Evolutionary conservation across 805 yeast genomes (phyloP).

Genomic region (Starmerella bombicola): DNA sequence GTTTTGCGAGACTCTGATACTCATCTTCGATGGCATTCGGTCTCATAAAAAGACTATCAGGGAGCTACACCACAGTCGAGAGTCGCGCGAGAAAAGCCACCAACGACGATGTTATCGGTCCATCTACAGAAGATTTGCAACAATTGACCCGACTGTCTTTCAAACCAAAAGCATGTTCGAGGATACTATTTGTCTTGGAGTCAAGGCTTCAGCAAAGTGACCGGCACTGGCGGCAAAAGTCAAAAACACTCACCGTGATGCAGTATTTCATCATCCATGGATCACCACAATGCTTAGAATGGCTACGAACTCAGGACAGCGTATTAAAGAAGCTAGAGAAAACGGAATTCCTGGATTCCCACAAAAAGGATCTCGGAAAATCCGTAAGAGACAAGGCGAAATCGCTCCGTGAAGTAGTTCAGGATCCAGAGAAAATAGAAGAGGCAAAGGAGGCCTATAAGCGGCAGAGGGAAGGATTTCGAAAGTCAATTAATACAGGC

Average conservation of each 20-base stretch:
- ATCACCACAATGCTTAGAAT: conserved; percentile 15
- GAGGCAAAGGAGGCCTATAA: conserved; percentile 24
- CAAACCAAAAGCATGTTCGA: conserved; percentile 15
- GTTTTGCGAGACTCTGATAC: no score
- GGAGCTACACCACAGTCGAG: conserved; percentile 14
- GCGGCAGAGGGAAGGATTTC: conserved; percentile 25
- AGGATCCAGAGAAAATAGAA: conserved; percentile 23
- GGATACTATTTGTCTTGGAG: conserved; percentile 19
- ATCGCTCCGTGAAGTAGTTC: conserved; percentile 22
- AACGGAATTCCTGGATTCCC: conserved; percentile 16
- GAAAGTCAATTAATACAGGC: conserved; percentile 23
- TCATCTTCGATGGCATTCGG: conserved; percentile 7
- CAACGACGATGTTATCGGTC: conserved; percentile 20
- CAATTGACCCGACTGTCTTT: conserved; percentile 15
- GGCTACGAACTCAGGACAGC: conserved; percentile 15
- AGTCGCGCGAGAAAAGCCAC: conserved; percentile 21
- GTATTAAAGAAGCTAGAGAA: conserved; percentile 11
- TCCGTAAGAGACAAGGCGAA: conserved; percentile 27
- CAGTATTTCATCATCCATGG: conserved; percentile 23
- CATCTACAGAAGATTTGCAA: conserved; percentile 21
- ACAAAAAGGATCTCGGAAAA: conserved; percentile 27
- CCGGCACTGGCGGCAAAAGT: conserved; percentile 24
- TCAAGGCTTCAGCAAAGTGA: conserved; percentile 17
- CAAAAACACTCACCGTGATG: conserved; percentile 22
- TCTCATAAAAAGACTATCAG: conserved; percentile 3